phyloP scores from a whole-genome alignment of 805 yeast genomes.

The Yamadazyma olivae region DNA sequence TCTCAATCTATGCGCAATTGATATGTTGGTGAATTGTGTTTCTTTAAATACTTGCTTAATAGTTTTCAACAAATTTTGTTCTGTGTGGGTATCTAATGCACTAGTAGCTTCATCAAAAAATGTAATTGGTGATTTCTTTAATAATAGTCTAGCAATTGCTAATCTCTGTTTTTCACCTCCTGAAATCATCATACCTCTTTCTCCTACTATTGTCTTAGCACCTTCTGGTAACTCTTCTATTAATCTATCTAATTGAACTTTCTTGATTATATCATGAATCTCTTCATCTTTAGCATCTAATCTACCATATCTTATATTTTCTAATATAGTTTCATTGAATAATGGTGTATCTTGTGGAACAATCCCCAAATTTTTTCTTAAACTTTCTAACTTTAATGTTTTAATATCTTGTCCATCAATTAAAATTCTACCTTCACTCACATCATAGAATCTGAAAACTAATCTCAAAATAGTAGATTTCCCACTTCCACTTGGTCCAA shows the following conservation, averaged over 20 bases:
- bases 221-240: conserved; percentile 80
- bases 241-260: conserved; percentile 66
- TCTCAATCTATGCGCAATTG: conserved; percentile 90
- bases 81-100: conserved; percentile 95
- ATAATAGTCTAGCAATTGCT: conserved; percentile 86
- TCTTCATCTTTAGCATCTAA: conserved; percentile 71
- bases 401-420: conserved; percentile 89
- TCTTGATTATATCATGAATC: conserved; percentile 57
- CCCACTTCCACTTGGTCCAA: conserved; percentile 96
- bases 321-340: conserved; percentile 85
- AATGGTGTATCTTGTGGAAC: conserved; percentile 98
- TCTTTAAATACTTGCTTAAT: conserved; percentile 61
- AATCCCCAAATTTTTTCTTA: conserved; percentile 77
- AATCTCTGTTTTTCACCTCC: conserved; percentile 98
- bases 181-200: conserved; percentile 97
- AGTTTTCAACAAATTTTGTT: conserved; percentile 75
- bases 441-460: conserved; percentile 88
- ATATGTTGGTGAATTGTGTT: conserved; percentile 70
- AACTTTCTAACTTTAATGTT: conserved; percentile 68
- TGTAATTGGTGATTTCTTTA: conserved; percentile 84
- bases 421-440: conserved; percentile 67
- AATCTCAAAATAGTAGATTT: conserved; percentile 84
- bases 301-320: conserved; percentile 85
- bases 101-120: conserved; percentile 97
- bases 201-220: conserved; percentile 84